Evolutionary conservation across 1,284 basidiomycete genomes (phyloP).

Genomic region (Ceratobasidium sp.): DNA sequence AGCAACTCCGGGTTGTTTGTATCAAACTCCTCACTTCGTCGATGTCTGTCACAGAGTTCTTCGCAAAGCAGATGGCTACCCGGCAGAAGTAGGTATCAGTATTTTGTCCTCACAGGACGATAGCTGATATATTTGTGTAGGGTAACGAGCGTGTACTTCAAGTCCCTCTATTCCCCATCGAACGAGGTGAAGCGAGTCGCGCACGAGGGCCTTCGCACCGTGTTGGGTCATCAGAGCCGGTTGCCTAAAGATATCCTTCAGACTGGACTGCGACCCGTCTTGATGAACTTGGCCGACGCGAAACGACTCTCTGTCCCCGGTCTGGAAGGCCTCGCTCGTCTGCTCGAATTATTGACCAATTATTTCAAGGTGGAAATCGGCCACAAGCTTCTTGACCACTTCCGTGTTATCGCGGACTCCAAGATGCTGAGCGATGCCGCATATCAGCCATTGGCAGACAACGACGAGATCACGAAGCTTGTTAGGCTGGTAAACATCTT

Average conservation of each 20-base stretch:
- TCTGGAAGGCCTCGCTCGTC: conserved; percentile 93
- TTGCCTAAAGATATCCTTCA: conserved; percentile 97
- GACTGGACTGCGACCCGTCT: conserved; percentile 92
- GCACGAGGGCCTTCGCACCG: conserved; percentile 92
- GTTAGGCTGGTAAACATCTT: conserved; percentile 97
- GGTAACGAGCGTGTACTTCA: conserved; percentile 97
- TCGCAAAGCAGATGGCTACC: conserved; percentile 82
- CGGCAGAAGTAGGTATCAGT: conserved; percentile 76
- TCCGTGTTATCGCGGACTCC: conserved; percentile 87
- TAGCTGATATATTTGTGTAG: conserved; percentile 60
- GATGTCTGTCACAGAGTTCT: conserved; percentile 95
- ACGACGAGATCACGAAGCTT: conserved; percentile 92
- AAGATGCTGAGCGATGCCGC: conserved; percentile 86
- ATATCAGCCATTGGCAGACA: conserved; percentile 83
- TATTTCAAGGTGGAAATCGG: conserved; percentile 99
- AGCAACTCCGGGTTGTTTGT: conserved; percentile 94
- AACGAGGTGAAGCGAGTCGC: conserved; percentile 96
- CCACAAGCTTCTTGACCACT: conserved; percentile 96
- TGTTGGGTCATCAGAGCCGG: conserved; percentile 89
- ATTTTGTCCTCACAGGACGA: not conserved
- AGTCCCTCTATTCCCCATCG: conserved; percentile 95
- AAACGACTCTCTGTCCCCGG: conserved; percentile 95
- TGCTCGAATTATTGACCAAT: conserved; percentile 95
- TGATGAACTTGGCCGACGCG: conserved; percentile 98
- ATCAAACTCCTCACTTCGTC: conserved; percentile 94